phyloP scores from a whole-genome alignment of 2,329 filamentous ascomycete species.

The Ophiocordyceps camponoti-rufipedis region DNA sequence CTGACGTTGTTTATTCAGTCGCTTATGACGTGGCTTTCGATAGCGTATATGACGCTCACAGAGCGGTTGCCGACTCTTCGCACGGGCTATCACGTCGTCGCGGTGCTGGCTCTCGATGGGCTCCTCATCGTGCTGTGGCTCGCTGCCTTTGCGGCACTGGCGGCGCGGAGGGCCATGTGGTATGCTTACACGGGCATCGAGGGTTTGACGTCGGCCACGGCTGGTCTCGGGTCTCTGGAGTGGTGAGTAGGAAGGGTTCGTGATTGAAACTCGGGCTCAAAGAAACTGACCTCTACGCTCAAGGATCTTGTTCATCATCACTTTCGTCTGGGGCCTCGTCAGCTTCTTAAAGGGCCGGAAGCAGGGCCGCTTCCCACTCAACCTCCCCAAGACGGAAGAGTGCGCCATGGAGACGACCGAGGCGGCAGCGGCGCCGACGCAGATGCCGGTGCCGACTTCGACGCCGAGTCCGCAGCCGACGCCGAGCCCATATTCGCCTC shows the following conservation, averaged over 20 bases:
- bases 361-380: constrained; percentile 15
- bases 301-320: constrained; percentile 20
- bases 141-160: constrained; percentile 21
- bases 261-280: neutral
- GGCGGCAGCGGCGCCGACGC: constrained; percentile 8
- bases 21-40: constrained; percentile 25
- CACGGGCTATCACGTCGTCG: constrained; percentile 22
- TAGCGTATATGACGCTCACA: constrained; percentile 21
- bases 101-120: constrained; percentile 23
- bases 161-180: constrained; percentile 19
- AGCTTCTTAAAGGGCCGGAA: constrained; percentile 19
- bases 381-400: constrained; percentile 4
- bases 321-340: constrained; percentile 17
- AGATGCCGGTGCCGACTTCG: constrained; percentile 4
- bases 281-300: neutral
- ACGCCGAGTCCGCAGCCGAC: constrained; percentile 7
- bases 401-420: constrained; percentile 16
- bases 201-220: constrained; percentile 19
- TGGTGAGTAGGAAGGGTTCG: constrained; percentile 13
- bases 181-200: constrained; percentile 11
- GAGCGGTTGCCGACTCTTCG: constrained; percentile 19
- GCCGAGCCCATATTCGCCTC: neutral
- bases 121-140: constrained; percentile 29
- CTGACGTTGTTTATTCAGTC: constrained; percentile 11
- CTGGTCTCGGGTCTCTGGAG: constrained; percentile 24